A percentile compares a stretch with the other conserved stretches of the same genome.
These are phyloP conservation scores for Calonectria montana DNA, from an alignment of 2,329 filamentous ascomycete species.

Conservation along the genomic window DNA sequence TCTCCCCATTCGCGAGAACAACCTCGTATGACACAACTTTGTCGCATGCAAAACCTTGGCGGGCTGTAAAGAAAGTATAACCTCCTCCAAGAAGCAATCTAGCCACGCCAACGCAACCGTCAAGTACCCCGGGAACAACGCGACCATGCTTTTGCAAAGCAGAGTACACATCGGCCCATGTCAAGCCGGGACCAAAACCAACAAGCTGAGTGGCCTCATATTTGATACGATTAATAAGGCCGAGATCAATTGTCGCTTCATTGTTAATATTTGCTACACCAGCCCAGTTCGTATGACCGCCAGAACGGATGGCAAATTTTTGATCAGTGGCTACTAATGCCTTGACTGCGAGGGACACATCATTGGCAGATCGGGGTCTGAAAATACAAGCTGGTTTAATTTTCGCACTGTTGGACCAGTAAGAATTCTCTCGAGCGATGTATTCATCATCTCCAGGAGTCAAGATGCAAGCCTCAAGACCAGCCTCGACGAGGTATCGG, in stretches of 20 bases:
- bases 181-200: conserved; percentile 44
- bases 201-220: conserved; percentile 28
- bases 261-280: conserved; percentile 40
- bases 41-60: neutral
- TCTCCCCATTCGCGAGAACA: neutral
- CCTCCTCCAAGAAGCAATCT: neutral
- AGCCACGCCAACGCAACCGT: neutral
- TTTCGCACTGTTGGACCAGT: neutral
- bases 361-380: neutral
- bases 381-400: neutral
- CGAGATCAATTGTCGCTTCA: conserved; percentile 44
- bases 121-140: neutral
- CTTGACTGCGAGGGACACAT: neutral
- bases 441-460: neutral
- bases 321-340: neutral
- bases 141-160: neutral
- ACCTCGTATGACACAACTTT: neutral
- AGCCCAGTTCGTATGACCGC: conserved; percentile 46
- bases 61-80: neutral
- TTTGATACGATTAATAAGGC: conserved; percentile 41
- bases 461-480: neutral
- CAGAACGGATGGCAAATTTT: conserved; percentile 44
- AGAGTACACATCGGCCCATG: neutral
- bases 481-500: neutral
- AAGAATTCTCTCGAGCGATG: neutral